These are phyloP conservation scores for Zasmidium citrigriseum DNA, from an alignment of 2,329 filamentous ascomycete species.

Conservation along the genomic window DNA sequence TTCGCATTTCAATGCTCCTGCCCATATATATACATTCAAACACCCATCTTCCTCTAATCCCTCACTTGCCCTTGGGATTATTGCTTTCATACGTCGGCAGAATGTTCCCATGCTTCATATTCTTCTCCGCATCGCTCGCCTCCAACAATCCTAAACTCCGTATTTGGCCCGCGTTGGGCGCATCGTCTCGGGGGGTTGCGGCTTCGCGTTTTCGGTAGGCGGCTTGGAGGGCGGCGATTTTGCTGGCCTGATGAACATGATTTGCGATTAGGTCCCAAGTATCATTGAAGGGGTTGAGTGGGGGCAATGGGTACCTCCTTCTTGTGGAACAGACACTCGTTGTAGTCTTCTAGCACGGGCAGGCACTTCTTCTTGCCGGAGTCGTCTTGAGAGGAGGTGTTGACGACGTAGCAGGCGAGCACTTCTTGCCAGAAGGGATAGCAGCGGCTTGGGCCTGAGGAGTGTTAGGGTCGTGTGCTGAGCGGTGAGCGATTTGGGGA, in stretches of 20 bases:
- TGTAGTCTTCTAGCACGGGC: slow-evolving; percentile 89
- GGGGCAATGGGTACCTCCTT: slow-evolving; percentile 75
- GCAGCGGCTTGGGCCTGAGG: slow-evolving; percentile 72
- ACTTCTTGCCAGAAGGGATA: slow-evolving; percentile 99
- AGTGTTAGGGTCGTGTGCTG: slow-evolving; percentile 3
- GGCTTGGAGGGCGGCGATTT: slow-evolving; percentile 75
- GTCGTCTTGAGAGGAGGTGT: slow-evolving; percentile 76
- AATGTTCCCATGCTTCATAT: slow-evolving; percentile 46
- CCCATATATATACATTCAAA: slow-evolving; percentile 14
- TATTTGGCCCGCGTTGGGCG: slow-evolving; percentile 82
- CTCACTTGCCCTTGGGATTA: slow-evolving; percentile 16
- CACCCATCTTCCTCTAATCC: neutral
- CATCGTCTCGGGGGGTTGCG: slow-evolving; percentile 74
- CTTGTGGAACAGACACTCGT: slow-evolving; percentile 97
- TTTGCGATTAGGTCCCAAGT: neutral
- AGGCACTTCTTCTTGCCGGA: slow-evolving; percentile 85
- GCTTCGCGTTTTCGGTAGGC: slow-evolving; percentile 82
- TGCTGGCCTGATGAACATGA: slow-evolving; percentile 63
- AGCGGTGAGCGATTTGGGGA: slow-evolving; percentile 19
- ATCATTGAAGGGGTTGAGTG: neutral
- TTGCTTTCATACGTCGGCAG: slow-evolving; percentile 38
- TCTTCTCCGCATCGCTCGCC: slow-evolving; percentile 72
- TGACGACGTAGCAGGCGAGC: slow-evolving; percentile 96
- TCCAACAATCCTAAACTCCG: slow-evolving; percentile 80
- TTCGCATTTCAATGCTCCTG: neutral